phyloP scores from a whole-genome alignment of 495 filamentous ascomycete species.

The Penicillium pancosmium region DNA sequence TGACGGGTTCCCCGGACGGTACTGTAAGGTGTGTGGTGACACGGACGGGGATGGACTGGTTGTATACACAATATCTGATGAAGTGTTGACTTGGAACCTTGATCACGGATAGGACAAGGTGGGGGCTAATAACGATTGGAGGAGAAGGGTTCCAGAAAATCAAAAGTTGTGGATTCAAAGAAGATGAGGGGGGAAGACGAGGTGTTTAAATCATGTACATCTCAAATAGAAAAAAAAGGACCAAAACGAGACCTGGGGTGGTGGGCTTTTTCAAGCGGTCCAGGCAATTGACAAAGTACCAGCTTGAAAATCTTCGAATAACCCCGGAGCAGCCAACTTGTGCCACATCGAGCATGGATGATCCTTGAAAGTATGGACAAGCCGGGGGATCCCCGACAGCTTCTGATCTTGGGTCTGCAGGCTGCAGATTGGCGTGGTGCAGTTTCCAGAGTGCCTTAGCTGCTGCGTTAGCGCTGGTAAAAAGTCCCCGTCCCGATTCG shows the following conservation, averaged over 20 bases:
- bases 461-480: conserved; percentile 9
- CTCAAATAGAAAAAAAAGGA: conserved; percentile 3
- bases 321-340: conserved; percentile 9
- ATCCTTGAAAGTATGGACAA: conserved; percentile 38
- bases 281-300: conserved; percentile 5
- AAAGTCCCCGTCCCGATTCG: conserved; percentile 15
- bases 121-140: background rate
- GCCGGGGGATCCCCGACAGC: conserved; percentile 25
- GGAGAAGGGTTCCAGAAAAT: conserved; percentile 1
- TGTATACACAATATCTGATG: conserved; percentile 31
- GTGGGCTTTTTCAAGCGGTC: conserved; percentile 3
- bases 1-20: conserved; percentile 12
- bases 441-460: conserved; percentile 14
- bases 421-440: conserved; percentile 18
- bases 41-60: conserved; percentile 26
- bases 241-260: background rate
- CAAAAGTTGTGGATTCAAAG: conserved; percentile 3
- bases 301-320: background rate
- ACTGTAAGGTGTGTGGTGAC: conserved; percentile 13
- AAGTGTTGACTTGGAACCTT: conserved; percentile 13
- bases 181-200: conserved; percentile 10
- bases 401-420: conserved; percentile 22
- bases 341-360: conserved; percentile 36
- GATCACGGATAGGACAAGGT: conserved; percentile 7
- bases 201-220: conserved; percentile 16